Evolutionary conservation across 2,329 filamentous ascomycete species (phyloP).

Genomic region (Paracorniculantispora psalliotae): DNA sequence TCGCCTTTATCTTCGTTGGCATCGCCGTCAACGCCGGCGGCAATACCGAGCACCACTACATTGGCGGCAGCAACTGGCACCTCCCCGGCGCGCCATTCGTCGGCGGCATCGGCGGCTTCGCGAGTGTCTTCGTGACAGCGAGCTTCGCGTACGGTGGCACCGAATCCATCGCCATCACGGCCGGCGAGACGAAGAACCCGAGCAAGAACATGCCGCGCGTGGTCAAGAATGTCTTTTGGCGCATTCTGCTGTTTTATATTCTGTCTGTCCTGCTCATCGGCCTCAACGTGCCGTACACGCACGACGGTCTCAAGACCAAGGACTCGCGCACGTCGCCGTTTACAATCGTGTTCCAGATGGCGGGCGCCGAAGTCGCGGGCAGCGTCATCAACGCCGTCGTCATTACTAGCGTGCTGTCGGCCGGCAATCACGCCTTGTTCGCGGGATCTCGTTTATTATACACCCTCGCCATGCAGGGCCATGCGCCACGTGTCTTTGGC

Average conservation of each 20-base stretch:
- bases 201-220: conserved; percentile 56
- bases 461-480: conserved; percentile 34
- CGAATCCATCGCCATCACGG: conserved; percentile 47
- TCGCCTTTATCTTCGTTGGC: conserved; percentile 58
- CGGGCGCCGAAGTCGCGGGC: conserved; percentile 46
- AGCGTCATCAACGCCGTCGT: conserved; percentile 58
- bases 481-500: conserved; percentile 53
- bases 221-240: conserved; percentile 62
- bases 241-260: conserved; percentile 50
- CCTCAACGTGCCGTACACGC: conserved; percentile 53
- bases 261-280: conserved; percentile 43
- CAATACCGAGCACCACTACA: conserved; percentile 48
- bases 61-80: conserved; percentile 55
- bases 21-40: conserved; percentile 51
- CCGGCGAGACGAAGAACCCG: conserved; percentile 61
- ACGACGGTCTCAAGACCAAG: conserved; percentile 5
- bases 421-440: conserved; percentile 34
- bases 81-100: conserved; percentile 59
- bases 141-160: conserved; percentile 46
- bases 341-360: conserved; percentile 56
- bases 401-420: conserved; percentile 32
- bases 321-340: conserved; percentile 31
- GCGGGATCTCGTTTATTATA: conserved; percentile 31
- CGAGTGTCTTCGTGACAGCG: conserved; percentile 51
- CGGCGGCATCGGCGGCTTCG: conserved; percentile 60